Conservation (phyloP, 2,329 filamentous ascomycete genomes). For the Hymenoscyphus albidus region DNA sequence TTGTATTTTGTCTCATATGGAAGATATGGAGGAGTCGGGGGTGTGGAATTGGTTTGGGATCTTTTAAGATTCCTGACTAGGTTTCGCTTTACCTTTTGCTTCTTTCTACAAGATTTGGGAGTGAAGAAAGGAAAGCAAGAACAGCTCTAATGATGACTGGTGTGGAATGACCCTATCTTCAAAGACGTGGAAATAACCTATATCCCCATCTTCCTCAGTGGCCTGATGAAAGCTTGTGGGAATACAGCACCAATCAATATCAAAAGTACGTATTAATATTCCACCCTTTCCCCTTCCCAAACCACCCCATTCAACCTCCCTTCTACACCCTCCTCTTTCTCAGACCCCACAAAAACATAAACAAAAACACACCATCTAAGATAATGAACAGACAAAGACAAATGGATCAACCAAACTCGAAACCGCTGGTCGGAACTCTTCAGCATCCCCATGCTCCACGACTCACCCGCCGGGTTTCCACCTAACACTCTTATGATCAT, state of each 20-base stretch:
- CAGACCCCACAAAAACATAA: not conserved
- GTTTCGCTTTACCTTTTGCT: too few relatives aligned
- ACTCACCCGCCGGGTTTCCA: conserved; percentile 49
- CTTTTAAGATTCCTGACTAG: too few relatives aligned
- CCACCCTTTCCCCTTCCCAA: not conserved
- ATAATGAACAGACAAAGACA: conserved; percentile 49
- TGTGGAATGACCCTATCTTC: conserved; percentile 53
- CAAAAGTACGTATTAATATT: conserved; percentile 44
- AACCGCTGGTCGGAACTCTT: conserved; percentile 50
- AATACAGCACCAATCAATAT: conserved; percentile 53
- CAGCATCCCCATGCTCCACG: conserved; percentile 47
- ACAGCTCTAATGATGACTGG: not conserved
- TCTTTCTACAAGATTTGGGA: too few relatives aligned
- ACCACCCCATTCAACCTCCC: not conserved
- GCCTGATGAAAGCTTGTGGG: conserved; percentile 52
- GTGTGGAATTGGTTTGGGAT: too few relatives aligned
- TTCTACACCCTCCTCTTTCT: not conserved
- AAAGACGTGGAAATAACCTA: conserved; percentile 51
- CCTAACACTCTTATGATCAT: conserved; percentile 47
- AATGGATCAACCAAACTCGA: conserved; percentile 53
- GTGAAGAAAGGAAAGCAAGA: too few relatives aligned
- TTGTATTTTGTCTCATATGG: too few relatives aligned
- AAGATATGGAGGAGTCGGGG: too few relatives aligned
- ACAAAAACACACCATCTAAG: not conserved
- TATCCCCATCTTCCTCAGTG: conserved; percentile 56